Evolutionary conservation across 2,329 filamentous ascomycete species (phyloP).

Genomic region (Neopestalotiopsis sp.): DNA sequence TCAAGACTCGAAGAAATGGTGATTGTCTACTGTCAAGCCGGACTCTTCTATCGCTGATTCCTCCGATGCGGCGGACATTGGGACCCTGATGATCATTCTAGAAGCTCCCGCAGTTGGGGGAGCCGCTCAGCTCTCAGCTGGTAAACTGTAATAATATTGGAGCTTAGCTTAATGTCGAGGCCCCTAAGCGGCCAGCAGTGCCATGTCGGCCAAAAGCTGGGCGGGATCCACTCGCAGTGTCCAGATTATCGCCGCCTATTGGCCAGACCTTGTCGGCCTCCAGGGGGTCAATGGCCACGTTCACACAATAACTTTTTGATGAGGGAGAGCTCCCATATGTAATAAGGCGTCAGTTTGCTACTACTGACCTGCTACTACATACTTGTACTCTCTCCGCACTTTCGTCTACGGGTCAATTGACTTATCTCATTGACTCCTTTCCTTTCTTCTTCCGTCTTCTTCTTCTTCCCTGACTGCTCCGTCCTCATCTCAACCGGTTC

Average conservation of each 20-base stretch:
- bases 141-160: no score
- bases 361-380: background rate
- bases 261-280: background rate
- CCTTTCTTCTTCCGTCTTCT: conserved; percentile 11
- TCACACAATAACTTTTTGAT: conserved; percentile 20
- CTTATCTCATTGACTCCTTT: background rate
- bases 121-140: background rate
- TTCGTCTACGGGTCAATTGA: background rate
- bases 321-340: background rate
- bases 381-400: conserved; percentile 5
- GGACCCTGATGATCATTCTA: conserved; percentile 3
- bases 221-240: background rate
- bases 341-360: background rate
- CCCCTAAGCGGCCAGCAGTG: background rate
- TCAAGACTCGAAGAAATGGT: no score
- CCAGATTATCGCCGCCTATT: conserved; percentile 4
- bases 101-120: background rate
- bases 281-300: conserved; percentile 21
- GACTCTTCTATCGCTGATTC: background rate
- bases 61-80: background rate
- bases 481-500: background rate
- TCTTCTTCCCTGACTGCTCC: conserved; percentile 13
- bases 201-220: background rate
- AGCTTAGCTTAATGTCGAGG: background rate
- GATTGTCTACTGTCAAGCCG: background rate